Evolutionary conservation across 345 rosid species (phyloP).

Genomic region (Conringia planisiliqua): DNA sequence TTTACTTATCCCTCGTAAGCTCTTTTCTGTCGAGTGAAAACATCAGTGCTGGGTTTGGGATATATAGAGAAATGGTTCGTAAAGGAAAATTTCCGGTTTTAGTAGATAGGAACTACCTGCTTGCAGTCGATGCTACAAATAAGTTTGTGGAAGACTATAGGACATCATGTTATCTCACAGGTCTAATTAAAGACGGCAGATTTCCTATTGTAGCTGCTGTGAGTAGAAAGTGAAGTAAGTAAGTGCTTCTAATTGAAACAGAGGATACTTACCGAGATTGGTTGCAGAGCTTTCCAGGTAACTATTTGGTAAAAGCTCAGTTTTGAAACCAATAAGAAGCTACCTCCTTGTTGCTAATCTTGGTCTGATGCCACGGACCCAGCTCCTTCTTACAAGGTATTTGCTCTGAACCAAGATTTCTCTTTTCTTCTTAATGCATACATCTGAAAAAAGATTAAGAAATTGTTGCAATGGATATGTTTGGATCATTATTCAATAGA

Average conservation of each 20-base stretch:
- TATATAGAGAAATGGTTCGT: slow-evolving; percentile 57
- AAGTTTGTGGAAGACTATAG: slow-evolving; percentile 50
- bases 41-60: slow-evolving; percentile 47
- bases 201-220: slow-evolving; percentile 36
- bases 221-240: slow-evolving; percentile 14
- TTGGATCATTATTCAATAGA: not conserved
- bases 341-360: slow-evolving; percentile 6
- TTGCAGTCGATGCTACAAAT: slow-evolving; percentile 44
- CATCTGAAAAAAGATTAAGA: not conserved
- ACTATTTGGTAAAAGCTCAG: slow-evolving; percentile 10
- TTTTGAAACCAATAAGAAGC: slow-evolving; percentile 16
- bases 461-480: not conserved
- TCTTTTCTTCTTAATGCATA: not conserved
- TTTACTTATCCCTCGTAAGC: slow-evolving; percentile 49
- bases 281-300: slow-evolving; percentile 7
- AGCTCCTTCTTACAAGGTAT: slow-evolving; percentile 19
- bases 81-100: slow-evolving; percentile 48
- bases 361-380: slow-evolving; percentile 17
- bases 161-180: slow-evolving; percentile 48
- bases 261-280: not conserved
- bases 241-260: not conserved
- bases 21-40: slow-evolving; percentile 48
- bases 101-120: slow-evolving; percentile 44
- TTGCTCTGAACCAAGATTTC: not conserved
- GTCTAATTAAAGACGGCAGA: slow-evolving; percentile 45